phyloP scores from a whole-genome alignment of 257 asterid species.

The Orobanche coerulescens region DNA sequence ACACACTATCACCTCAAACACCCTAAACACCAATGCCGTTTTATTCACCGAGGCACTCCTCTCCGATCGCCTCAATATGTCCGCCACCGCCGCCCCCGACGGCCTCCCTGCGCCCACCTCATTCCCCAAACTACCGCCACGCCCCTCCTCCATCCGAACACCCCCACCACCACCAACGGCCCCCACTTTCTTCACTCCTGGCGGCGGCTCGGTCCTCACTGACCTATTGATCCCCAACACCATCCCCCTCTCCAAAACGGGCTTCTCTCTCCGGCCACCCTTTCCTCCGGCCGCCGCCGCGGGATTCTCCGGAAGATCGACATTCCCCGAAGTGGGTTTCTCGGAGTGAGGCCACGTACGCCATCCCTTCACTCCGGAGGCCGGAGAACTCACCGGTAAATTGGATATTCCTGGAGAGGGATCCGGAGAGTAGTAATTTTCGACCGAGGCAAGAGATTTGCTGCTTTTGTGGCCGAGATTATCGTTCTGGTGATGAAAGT shows the following conservation, averaged over 20 bases:
- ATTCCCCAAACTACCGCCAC: slow-evolving; percentile 31
- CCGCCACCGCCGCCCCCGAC: slow-evolving; percentile 35
- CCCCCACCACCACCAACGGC: slow-evolving; percentile 26
- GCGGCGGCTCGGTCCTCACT: slow-evolving; percentile 37
- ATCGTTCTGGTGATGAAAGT: slow-evolving; percentile 28
- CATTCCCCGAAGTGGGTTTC: slow-evolving; percentile 33
- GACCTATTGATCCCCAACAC: slow-evolving; percentile 37
- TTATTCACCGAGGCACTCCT: slow-evolving; percentile 37
- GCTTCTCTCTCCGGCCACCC: slow-evolving; percentile 26
- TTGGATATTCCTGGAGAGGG: slow-evolving; percentile 43
- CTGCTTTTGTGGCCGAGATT: slow-evolving; percentile 17
- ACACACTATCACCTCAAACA: slow-evolving; percentile 54
- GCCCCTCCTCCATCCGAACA: slow-evolving; percentile 34
- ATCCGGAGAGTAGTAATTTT: slow-evolving; percentile 39
- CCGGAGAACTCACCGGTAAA: slow-evolving; percentile 22
- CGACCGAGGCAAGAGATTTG: slow-evolving; percentile 41
- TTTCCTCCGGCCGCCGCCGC: slow-evolving; percentile 15
- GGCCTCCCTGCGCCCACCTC: slow-evolving; percentile 41
- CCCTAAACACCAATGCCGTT: slow-evolving; percentile 55
- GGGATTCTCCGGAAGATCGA: slow-evolving; percentile 27
- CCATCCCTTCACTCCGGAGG: slow-evolving; percentile 26
- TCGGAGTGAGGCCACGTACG: slow-evolving; percentile 37
- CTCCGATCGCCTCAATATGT: slow-evolving; percentile 35
- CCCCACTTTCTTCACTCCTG: slow-evolving; percentile 46
- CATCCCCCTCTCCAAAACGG: slow-evolving; percentile 33